Evolutionary conservation across 1,284 basidiomycete genomes (phyloP), one percentile per base, ranked within the genome.

Genomic region (Irpex sp.): DNA sequence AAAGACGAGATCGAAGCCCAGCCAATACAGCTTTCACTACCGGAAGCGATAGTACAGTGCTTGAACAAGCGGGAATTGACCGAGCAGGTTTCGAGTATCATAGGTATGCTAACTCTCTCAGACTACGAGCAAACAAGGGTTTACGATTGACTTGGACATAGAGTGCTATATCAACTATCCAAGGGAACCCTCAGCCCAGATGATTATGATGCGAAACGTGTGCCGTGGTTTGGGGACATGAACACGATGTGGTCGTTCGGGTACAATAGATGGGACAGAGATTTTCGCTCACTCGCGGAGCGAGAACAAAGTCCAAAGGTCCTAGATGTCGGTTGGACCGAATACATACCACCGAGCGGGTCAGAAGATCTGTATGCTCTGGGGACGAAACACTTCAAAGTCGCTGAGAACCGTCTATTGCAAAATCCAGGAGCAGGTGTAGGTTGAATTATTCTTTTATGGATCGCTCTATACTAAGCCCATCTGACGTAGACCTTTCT

Each of bases 71-170:
- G 0, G 75, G 74, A 0, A 58, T 60, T 3, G 61, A 63, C 15
- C 66, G 76, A 26, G 72, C 73, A 4, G 56, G 59, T 1, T 77
- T 76, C 58, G 77, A 78, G 57, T 67, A 75, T 43, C 75, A 74
- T 56, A 68, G 77, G 77, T 77, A 61, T 15, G 63, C 33, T 19
- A 19, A 9, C 36, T 35, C 17, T 15, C 43, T 11, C 39, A 69
- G 63, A 37, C 46, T 65, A 4, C 55, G 65, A 2, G 65, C 57
- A n/a, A 46, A 61, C 36, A 61, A 54, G n/a, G 59, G 63, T 3
- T 26, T 26, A 9, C 36, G 3, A 35, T 56, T 36, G 51, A n/a
- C 54, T 19, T 5, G 51, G 33, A 6, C 35, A 1, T 21, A 72
- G 70, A 13, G 61, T 70, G 8, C 62, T 69, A 17, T 67, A 67